Evolutionary conservation across 2,329 filamentous ascomycete species (phyloP).

Genomic region (Septoria linicola): DNA sequence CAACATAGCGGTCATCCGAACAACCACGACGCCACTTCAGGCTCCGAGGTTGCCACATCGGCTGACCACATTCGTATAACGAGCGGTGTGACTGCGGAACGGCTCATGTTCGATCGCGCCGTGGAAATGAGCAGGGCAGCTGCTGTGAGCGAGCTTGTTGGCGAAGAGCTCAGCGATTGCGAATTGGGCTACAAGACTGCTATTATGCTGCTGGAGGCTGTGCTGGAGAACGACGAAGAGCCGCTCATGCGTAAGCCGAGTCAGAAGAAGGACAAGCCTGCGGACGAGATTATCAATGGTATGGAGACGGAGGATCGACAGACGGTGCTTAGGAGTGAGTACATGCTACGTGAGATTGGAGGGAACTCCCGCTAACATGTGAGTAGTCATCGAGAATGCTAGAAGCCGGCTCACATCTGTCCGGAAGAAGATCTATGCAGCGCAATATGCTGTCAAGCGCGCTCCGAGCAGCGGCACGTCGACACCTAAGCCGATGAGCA

Average conservation of each 20-base stretch:
- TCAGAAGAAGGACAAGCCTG: conserved; percentile 47
- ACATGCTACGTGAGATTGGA: not conserved
- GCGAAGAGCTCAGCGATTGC: conserved; percentile 81
- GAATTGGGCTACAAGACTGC: conserved; percentile 92
- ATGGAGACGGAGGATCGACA: conserved; percentile 69
- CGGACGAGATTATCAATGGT: conserved; percentile 52
- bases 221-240: conserved; percentile 77
- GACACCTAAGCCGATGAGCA: conserved; percentile 23
- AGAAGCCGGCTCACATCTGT: conserved; percentile 44
- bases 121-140: conserved; percentile 94
- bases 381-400: conserved; percentile 48
- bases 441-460: conserved; percentile 38
- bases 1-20: conserved; percentile 84
- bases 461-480: conserved; percentile 23
- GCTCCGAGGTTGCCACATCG: conserved; percentile 58
- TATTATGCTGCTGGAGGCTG: conserved; percentile 90
- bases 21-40: conserved; percentile 64
- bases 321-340: conserved; percentile 70
- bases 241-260: conserved; percentile 45
- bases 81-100: conserved; percentile 88
- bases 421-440: conserved; percentile 46
- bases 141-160: conserved; percentile 92
- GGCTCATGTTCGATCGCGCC: conserved; percentile 95
- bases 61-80: conserved; percentile 80
- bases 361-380: conserved; percentile 28